Conservation (phyloP, 257 asterid genomes). For the Plantago elongata region DNA sequence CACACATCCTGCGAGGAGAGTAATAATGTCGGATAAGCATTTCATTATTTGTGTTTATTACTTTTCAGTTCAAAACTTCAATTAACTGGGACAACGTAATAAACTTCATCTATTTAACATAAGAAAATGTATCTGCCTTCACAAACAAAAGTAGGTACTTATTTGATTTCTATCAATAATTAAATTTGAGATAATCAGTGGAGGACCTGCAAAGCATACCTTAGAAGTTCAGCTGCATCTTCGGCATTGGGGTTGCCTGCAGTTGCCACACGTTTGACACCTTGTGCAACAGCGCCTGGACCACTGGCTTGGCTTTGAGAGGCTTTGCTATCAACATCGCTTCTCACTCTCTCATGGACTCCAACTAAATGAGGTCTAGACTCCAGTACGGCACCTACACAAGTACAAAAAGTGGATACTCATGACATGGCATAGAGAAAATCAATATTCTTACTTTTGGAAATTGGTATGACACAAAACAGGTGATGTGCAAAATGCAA, state of each 20-base stretch:
- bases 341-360: conserved; percentile 90
- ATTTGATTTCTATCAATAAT: neutral
- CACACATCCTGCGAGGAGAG: conserved; percentile 60
- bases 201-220: conserved; percentile 35
- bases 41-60: neutral
- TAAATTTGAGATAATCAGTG: neutral
- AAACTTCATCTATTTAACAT: neutral
- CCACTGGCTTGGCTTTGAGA: conserved; percentile 32
- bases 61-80: neutral
- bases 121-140: neutral
- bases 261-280: conserved; percentile 53
- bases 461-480: no score
- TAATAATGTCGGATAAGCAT: neutral
- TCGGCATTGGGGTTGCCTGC: conserved; percentile 63
- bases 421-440: neutral
- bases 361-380: conserved; percentile 83
- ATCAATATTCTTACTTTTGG: no score
- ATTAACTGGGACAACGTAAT: neutral
- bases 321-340: conserved; percentile 51
- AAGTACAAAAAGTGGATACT: neutral
- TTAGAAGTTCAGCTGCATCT: conserved; percentile 85
- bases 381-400: conserved; percentile 73
- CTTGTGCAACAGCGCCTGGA: conserved; percentile 35
- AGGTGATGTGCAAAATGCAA: neutral
- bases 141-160: no score